A percentile compares a stretch with the other conserved stretches of the same genome.
These are phyloP conservation scores for Verruconis gallopava DNA, from an alignment of 2,329 filamentous ascomycete genomes.

Conservation along the genomic window DNA sequence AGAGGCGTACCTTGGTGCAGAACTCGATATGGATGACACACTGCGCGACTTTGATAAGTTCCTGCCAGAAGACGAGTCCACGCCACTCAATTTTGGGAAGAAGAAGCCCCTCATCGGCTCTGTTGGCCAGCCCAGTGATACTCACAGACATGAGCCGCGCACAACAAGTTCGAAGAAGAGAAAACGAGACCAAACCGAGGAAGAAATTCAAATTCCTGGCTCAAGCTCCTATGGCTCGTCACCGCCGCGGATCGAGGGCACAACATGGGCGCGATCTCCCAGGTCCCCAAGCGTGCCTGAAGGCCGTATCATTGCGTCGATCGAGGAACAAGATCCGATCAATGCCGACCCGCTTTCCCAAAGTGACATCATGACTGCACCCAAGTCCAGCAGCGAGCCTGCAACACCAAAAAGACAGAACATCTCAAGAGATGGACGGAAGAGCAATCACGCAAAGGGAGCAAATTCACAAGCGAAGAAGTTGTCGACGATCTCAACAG, in stretches of 20 bases:
- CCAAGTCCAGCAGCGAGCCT: slow-evolving; percentile 28
- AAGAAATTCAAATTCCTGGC: slow-evolving; percentile 24
- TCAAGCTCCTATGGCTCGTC: slow-evolving; percentile 26
- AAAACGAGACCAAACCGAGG: slow-evolving; percentile 19
- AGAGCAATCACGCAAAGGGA: background rate
- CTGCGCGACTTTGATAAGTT: slow-evolving; percentile 26
- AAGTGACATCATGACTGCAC: slow-evolving; percentile 32
- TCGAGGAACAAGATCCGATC: slow-evolving; percentile 15
- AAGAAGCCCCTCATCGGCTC: background rate
- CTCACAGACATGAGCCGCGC: slow-evolving; percentile 17
- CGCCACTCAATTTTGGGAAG: slow-evolving; percentile 39
- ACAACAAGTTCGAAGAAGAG: slow-evolving; percentile 25
- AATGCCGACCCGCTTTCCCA: slow-evolving; percentile 18
- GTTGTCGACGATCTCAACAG: slow-evolving; percentile 26
- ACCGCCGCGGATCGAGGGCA: slow-evolving; percentile 14
- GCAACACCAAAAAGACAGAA: slow-evolving; percentile 7
- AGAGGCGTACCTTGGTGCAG: slow-evolving; percentile 21
- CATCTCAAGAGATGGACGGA: background rate
- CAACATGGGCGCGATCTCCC: background rate
- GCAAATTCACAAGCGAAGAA: slow-evolving; percentile 3
- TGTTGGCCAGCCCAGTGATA: slow-evolving; percentile 19
- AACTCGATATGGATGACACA: slow-evolving; percentile 33
- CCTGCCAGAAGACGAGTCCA: slow-evolving; percentile 54
- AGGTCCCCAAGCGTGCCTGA: slow-evolving; percentile 20
- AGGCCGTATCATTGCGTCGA: slow-evolving; percentile 17